Conservation (phyloP, 2,329 filamentous ascomycete genomes). For the Lithohypha guttulata region DNA sequence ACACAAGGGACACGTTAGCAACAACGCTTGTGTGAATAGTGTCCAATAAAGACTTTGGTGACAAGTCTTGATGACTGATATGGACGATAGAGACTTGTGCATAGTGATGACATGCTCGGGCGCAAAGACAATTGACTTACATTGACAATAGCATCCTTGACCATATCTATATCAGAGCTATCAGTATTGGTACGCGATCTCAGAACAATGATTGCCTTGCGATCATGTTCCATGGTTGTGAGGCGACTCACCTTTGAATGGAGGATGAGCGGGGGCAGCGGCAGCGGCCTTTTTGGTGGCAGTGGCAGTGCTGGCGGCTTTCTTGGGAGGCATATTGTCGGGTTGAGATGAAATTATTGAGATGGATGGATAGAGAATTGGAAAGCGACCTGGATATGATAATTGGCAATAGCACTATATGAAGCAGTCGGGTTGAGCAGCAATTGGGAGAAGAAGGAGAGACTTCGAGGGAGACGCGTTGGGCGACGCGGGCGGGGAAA, state of each 20-base stretch:
- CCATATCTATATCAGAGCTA: constrained; percentile 50
- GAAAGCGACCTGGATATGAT: constrained; percentile 11
- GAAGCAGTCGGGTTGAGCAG: constrained; percentile 13
- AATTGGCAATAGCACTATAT: constrained; percentile 9
- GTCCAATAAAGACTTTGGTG: too few species aligned
- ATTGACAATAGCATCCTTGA: constrained; percentile 60
- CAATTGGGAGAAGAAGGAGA: constrained; percentile 10
- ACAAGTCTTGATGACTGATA: too few species aligned
- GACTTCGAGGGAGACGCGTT: constrained; percentile 26
- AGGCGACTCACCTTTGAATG: constrained; percentile 54
- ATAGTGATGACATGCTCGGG: constrained; percentile 32
- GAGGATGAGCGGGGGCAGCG: constrained; percentile 47
- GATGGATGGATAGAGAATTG: constrained; percentile 14
- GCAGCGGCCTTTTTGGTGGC: constrained; percentile 38
- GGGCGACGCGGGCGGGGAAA: constrained; percentile 29
- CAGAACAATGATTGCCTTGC: background rate
- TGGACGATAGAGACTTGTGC: too few species aligned
- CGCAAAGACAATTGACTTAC: constrained; percentile 50
- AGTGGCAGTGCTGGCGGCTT: constrained; percentile 42
- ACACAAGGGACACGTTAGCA: constrained; percentile 40
- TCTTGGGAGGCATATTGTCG: constrained; percentile 55
- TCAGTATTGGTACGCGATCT: constrained; percentile 46
- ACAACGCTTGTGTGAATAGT: too few species aligned
- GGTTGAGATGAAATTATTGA: constrained; percentile 14
- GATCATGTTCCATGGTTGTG: constrained; percentile 23